Conservation (phyloP, 345 rosid species). For the Brassica rapa region DNA sequence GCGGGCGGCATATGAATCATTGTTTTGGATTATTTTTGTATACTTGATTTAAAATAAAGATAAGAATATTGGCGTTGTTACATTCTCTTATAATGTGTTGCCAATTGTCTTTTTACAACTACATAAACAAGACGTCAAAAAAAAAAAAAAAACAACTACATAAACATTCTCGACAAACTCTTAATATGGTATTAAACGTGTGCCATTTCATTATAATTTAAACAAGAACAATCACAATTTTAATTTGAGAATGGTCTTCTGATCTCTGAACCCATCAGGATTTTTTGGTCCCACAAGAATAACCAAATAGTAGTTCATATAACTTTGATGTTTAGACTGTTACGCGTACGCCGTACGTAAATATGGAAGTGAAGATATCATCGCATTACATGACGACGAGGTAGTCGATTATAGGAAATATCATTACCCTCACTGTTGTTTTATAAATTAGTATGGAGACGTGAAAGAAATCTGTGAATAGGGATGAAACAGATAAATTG, state of each 20-base stretch:
- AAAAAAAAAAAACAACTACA: no score
- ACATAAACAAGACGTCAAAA: no score
- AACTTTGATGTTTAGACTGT: neutral
- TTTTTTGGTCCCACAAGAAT: neutral
- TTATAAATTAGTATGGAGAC: no score
- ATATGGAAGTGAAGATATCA: neutral
- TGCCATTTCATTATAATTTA: neutral
- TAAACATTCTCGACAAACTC: neutral
- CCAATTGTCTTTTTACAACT: neutral
- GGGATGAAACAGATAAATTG: neutral
- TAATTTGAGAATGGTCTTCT: neutral
- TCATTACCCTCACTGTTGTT: neutral
- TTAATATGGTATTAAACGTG: neutral
- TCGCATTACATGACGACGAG: neutral
- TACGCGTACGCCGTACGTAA: neutral
- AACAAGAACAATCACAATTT: neutral
- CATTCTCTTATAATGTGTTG: neutral
- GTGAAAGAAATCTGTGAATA: neutral
- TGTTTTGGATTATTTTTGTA: neutral
- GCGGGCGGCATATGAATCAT: constrained; percentile 19
- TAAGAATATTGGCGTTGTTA: neutral
- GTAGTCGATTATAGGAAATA: neutral
- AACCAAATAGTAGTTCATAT: neutral
- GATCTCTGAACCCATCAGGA: neutral
- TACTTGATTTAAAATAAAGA: neutral